Evolutionary conservation across 257 asterid species (phyloP).

Genomic region (Solanum pinnatisectum): DNA sequence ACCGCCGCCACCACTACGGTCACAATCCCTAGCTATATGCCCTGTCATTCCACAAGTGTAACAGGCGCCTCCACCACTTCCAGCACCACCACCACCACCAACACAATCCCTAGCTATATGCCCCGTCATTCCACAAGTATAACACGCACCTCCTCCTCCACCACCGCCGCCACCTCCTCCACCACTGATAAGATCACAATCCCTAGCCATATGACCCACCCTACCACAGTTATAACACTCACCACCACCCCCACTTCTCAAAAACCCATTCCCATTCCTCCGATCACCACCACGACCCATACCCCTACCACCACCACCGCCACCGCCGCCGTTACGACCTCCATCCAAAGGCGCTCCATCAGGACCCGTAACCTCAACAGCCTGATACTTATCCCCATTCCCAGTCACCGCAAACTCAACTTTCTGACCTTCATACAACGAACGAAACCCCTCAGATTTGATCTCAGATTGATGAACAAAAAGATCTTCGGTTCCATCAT

Average conservation of each 20-base stretch:
- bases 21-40: constrained; percentile 33
- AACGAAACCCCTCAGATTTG: constrained; percentile 66
- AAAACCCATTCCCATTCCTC: constrained; percentile 13
- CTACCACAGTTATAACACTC: background rate
- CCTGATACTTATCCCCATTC: constrained; percentile 51
- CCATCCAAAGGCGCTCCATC: constrained; percentile 34
- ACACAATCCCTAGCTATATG: background rate
- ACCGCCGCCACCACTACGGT: constrained; percentile 7
- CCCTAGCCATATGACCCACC: background rate
- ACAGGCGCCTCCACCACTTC: background rate
- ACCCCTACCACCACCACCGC: background rate
- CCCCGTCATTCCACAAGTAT: constrained; percentile 3
- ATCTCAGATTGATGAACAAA: constrained; percentile 73
- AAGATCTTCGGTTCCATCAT: constrained; percentile 51
- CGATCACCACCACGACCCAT: constrained; percentile 11
- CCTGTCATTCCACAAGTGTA: constrained; percentile 17
- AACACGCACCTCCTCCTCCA: constrained; percentile 23
- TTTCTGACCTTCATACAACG: constrained; percentile 56
- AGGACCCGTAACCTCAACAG: constrained; percentile 52
- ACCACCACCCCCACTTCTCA: background rate
- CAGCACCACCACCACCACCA: background rate
- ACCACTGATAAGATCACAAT: background rate
- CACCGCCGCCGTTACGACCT: background rate
- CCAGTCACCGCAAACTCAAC: constrained; percentile 52
- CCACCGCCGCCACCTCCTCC: background rate